These are phyloP conservation scores for Anthracocystis walkeri DNA, from an alignment of 1,284 basidiomycete genomes.

Conservation along the genomic window DNA sequence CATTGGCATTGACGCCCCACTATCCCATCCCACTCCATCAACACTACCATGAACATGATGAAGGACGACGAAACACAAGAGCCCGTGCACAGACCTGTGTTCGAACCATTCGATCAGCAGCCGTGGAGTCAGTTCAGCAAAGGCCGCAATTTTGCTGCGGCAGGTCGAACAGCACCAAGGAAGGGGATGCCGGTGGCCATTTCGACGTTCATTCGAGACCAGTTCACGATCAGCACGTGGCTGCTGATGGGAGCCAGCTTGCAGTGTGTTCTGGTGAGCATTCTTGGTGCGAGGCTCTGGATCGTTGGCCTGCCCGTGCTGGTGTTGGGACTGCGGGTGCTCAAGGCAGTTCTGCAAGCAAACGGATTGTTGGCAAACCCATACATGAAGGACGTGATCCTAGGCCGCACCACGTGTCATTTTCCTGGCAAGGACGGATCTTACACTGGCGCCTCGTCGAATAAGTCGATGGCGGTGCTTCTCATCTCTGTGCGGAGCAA, in stretches of 20 bases:
- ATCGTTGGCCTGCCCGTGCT: constrained; percentile 14
- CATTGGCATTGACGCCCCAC: no score
- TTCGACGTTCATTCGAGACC: constrained; percentile 10
- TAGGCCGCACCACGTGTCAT: constrained; percentile 20
- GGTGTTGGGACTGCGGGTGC: constrained; percentile 9
- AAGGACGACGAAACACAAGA: constrained; percentile 1
- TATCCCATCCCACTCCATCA: not conserved
- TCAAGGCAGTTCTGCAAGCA: constrained; percentile 16
- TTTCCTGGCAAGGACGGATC: constrained; percentile 21
- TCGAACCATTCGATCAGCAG: constrained; percentile 19
- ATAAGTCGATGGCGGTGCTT: constrained; percentile 26
- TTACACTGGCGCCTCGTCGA: constrained; percentile 13
- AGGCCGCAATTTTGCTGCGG: not conserved
- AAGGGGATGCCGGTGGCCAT: constrained; percentile 2
- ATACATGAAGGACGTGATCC: constrained; percentile 28
- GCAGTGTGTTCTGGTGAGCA: constrained; percentile 15
- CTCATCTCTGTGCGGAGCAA: constrained; percentile 27
- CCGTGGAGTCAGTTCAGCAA: constrained; percentile 22
- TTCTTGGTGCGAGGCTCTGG: constrained; percentile 21
- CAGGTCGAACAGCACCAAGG: constrained; percentile 7
- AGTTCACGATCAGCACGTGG: constrained; percentile 26
- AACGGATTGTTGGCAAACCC: constrained; percentile 9
- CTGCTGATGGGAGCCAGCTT: constrained; percentile 22
- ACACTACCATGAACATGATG: not conserved
- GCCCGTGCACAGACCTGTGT: constrained; percentile 8